Percentiles rank a stretch among this genome's conserved stretches.
These are phyloP conservation scores for Kwoniella europaea DNA, from an alignment of 768 basidiomycete genomes.

Conservation along the genomic window DNA sequence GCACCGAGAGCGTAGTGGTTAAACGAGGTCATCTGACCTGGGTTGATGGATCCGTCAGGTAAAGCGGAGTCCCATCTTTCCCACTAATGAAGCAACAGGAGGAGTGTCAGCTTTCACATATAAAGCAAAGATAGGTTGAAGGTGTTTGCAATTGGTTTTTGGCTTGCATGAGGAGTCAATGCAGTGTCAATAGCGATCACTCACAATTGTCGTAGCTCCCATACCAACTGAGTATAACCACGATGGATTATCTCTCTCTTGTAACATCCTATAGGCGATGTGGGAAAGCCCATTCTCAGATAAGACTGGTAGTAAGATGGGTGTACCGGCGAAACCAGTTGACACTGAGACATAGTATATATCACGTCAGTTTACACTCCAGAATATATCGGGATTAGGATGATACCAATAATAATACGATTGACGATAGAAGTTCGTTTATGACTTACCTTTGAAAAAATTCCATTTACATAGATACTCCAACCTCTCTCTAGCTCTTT, in stretches of 20 bases:
- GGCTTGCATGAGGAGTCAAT: neutral
- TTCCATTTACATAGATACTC: slow-evolving; percentile 25
- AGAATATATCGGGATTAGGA: neutral
- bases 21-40: slow-evolving; percentile 54
- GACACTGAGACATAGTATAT: slow-evolving; percentile 16
- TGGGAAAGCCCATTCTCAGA: slow-evolving; percentile 34
- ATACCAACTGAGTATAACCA: slow-evolving; percentile 44
- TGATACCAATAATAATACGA: neutral
- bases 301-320: slow-evolving; percentile 45
- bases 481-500: slow-evolving; percentile 32
- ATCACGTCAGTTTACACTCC: too few relatives aligned
- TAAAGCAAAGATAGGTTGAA: neutral
- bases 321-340: slow-evolving; percentile 56
- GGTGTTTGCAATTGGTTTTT: neutral
- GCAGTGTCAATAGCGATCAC: slow-evolving; percentile 5
- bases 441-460: slow-evolving; percentile 31
- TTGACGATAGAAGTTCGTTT: too few relatives aligned
- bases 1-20: slow-evolving; percentile 53
- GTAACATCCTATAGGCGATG: slow-evolving; percentile 52
- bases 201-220: slow-evolving; percentile 44
- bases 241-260: slow-evolving; percentile 40
- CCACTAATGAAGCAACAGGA: slow-evolving; percentile 30
- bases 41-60: slow-evolving; percentile 51
- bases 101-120: too few relatives aligned
- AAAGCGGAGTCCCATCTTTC: slow-evolving; percentile 52